phyloP scores from a whole-genome alignment of 352 stramenopile genomes.

The Globisporangium barbulae region DNA sequence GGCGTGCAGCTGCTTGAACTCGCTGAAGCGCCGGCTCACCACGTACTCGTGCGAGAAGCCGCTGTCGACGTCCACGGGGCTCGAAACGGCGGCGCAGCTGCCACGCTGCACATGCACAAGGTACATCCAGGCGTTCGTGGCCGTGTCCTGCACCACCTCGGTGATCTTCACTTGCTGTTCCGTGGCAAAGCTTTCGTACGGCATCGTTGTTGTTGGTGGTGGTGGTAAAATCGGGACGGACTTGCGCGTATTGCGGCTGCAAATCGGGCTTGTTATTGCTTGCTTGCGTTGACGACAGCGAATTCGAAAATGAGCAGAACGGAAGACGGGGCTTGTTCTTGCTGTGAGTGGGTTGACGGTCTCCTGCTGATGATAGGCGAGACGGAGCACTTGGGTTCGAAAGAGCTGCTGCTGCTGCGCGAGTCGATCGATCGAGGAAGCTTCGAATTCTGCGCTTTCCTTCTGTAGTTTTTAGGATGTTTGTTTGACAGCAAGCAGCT shows the following conservation, averaged over 20 bases:
- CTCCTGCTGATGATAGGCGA: not conserved
- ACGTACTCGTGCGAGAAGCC: conserved; percentile 64
- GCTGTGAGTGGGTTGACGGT: not conserved
- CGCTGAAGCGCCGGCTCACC: conserved; percentile 65
- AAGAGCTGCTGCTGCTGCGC: not conserved
- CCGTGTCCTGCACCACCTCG: conserved; percentile 61
- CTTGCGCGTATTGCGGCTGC: not conserved
- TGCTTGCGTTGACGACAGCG: conserved; percentile 8
- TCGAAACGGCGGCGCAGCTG: conserved; percentile 16
- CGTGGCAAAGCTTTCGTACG: conserved; percentile 76
- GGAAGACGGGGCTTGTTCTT: conserved; percentile 9
- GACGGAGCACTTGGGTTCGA: conserved; percentile 1
- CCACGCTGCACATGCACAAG: conserved; percentile 60
- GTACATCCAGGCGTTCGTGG: conserved; percentile 69
- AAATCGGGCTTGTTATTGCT: not conserved
- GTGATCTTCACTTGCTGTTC: conserved; percentile 64
- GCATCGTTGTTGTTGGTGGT: conserved; percentile 28
- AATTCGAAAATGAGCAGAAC: conserved; percentile 24
- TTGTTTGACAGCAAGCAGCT: not conserved
- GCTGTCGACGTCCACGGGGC: conserved; percentile 23
- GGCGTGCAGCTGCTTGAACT: conserved; percentile 76
- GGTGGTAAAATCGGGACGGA: not conserved
- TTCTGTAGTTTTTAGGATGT: conserved; percentile 2
- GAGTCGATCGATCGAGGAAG: not conserved
- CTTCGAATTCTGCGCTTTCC: conserved; percentile 13